Conservation (phyloP, 1,139 yeast species). For the Lodderomyces jiufengensis region DNA sequence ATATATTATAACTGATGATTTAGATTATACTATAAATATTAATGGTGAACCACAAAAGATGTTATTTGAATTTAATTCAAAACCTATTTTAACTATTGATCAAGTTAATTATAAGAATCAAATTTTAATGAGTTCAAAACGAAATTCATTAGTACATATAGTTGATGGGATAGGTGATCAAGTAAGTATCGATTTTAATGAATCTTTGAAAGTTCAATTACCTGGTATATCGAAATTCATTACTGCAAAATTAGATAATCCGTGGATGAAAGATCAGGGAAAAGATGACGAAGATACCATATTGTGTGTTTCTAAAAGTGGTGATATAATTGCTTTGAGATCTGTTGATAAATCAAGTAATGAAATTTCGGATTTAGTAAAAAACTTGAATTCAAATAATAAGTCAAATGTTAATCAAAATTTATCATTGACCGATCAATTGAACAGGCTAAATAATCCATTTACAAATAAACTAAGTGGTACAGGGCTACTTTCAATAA, state of each 20-base stretch:
- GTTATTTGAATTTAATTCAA: too few species aligned
- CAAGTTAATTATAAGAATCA: too few species aligned
- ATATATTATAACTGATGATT: too few species aligned
- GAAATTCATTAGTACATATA: constrained; percentile 26
- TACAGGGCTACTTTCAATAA: constrained; percentile 35
- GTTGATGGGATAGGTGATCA: constrained; percentile 29
- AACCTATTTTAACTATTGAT: too few species aligned
- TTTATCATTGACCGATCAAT: constrained; percentile 1
- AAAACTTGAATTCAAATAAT: neutral
- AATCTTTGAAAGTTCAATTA: constrained; percentile 16
- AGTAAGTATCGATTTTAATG: constrained; percentile 46
- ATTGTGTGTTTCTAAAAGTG: constrained; percentile 3
- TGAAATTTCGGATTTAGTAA: constrained; percentile 15
- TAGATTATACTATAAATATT: too few species aligned
- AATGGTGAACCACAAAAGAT: too few species aligned
- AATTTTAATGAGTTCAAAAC: constrained; percentile 16
- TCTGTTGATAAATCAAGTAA: constrained; percentile 15
- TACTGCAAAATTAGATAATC: constrained; percentile 2
- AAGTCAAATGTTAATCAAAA: neutral
- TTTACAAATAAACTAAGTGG: constrained; percentile 39
- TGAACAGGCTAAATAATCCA: constrained; percentile 30
- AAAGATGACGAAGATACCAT: neutral
- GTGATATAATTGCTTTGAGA: constrained; percentile 1
- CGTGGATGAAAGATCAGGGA: too few species aligned
- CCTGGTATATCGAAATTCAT: constrained; percentile 2